Base-by-base conservation (phyloP, 257 asterid genomes). In the Henckelia pumila region DNA sequence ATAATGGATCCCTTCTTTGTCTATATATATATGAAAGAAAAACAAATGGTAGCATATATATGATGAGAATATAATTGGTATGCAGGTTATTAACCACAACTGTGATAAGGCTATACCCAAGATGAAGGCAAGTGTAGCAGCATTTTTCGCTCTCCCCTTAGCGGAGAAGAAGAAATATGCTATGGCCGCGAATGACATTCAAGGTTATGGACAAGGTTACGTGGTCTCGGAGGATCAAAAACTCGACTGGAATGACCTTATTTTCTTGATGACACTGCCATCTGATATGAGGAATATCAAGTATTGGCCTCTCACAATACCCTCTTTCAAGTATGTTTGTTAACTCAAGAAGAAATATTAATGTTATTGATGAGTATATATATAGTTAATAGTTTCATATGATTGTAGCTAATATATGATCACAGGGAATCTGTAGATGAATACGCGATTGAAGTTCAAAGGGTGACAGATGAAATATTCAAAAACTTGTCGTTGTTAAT, bases 171-270 rank as follows among this genome's bases (percentile, higher is more conserved):
- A 72, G 74, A 84, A 79, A 40, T 73, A 75, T 57, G 78, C 85
- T 7, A 75, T 77, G 86, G 76, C 81, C 9, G 23, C 71, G 44
- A 73, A 79, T 56, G 85, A 84, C 35, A 10, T 81, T 19, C 82
- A 77, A 50, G 86, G 85, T 61, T 84, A 81, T 25, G 89, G 89
- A 53, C 87, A 84, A 76, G 77, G 69, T 1, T 77, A 74, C 25
- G 80, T 79, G 0, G 68, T 75, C 59, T 81, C 85, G 2, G 83
- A 81, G 50, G 80, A 79, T 56, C 83, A 79, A 40, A 79, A 59
- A 44, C 78, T 79, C 28, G 89, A 81, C 7, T 81, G 89, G 89
- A 79, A 75, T 28, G 89, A 84, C 71, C 50, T 78, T 4, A 47
- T 81, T 30, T 80, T 57, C 68, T 61, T 81, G 47, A 64, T 79